Percentiles rank a stretch among this genome's conserved stretches.
Evolutionary conservation across 495 filamentous ascomycete species (phyloP).

Genomic region (Penicillium daleae): DNA sequence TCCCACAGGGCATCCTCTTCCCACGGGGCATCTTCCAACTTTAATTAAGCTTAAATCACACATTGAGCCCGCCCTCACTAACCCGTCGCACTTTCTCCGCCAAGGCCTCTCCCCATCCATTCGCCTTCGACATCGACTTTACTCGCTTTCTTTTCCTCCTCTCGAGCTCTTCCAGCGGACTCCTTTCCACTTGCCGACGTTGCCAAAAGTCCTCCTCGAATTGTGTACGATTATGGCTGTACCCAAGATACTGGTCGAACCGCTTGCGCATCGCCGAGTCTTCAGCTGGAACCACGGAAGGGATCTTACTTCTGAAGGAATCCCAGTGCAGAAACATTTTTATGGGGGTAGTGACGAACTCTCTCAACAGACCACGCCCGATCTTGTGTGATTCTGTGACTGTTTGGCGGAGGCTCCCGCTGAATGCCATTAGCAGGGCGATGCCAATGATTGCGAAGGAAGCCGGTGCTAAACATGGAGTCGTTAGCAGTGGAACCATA

Average conservation of each 20-base stretch:
- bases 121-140: neutral
- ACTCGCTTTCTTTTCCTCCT: constrained; percentile 2
- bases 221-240: constrained; percentile 26
- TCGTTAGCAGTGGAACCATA: constrained; percentile 15
- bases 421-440: constrained; percentile 50
- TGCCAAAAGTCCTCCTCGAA: constrained; percentile 44
- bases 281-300: constrained; percentile 23
- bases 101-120: constrained; percentile 7
- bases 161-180: constrained; percentile 7
- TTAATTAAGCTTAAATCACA: constrained; percentile 1
- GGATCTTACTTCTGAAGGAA: constrained; percentile 16
- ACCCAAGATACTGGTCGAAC: constrained; percentile 35
- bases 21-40: neutral
- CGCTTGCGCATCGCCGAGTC: constrained; percentile 30
- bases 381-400: constrained; percentile 34
- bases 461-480: constrained; percentile 30
- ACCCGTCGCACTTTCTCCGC: constrained; percentile 10
- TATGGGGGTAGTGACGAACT: constrained; percentile 32
- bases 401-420: constrained; percentile 38
- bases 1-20: neutral
- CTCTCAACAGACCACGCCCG: constrained; percentile 27
- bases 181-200: constrained; percentile 29
- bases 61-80: constrained; percentile 6
- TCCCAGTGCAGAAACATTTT: constrained; percentile 20
- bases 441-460: constrained; percentile 48